Base-by-base conservation (phyloP, 1,139 yeast species). In the Debaryomyces nepalensis region DNA sequence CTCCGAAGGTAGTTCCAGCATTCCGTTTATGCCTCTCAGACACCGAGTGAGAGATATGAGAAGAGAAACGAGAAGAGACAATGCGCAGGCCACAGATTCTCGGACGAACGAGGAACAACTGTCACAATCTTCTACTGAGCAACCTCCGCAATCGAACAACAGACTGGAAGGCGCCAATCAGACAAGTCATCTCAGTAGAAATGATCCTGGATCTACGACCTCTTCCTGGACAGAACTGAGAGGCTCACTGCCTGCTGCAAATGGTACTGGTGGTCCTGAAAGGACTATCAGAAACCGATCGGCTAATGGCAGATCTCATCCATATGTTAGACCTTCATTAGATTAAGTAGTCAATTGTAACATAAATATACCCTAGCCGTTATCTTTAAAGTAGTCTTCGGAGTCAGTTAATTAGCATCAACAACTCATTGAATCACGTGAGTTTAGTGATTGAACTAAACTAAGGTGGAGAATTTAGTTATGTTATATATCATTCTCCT, bases 211-310 rank as follows among this genome's bases (percentile, higher is more conserved):
- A 12, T 5, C 27, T 6, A 4, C 19, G 4, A 14, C 11, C 12
- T 9, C n/a, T 4, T 15, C 30, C 15, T 16, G n/a, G 47, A 41
- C 15, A 44, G 43, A 26, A 45, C 50, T 10, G 45, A 53, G 22
- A 49, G 46, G 26, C 18, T 22, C 43, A 2, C 42, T 26, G 20
- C 27, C 46, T 18, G 33, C 42, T 5, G 33, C 43, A 10, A 40
- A 46, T 19, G 47, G 58, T 6, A 49, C 58, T 12, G 66, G 67
- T 3, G 68, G 69, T 1, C 66, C 68, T 0, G 68, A 63, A 32
- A 44, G 68, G 39, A 44, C 55, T 4, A 77, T 62, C 40, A 48
- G 68, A 35, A 44, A 44, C 16, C 45, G 46, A 16, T 14, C 44
- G 6, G 32, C 41, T 7, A 41, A 42, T 7, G 57, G 57, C 3